These are phyloP conservation scores for Pelargonium cotyledonis DNA, from an alignment of 441 rosid genomes.

Conservation along the genomic window DNA sequence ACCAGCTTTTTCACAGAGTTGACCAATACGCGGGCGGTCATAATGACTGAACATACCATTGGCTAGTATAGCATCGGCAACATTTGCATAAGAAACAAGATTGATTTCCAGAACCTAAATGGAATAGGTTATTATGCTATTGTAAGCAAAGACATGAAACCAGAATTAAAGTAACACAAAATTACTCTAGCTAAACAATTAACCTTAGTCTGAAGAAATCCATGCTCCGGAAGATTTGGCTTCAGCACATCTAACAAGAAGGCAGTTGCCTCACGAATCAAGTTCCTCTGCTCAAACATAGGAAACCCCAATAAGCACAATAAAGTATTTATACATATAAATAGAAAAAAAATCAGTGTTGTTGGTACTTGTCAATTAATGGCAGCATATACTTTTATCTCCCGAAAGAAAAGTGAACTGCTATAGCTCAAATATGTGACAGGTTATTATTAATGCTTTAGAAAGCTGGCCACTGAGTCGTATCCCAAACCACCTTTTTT, in stretches of 20 bases:
- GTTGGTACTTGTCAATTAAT: no score
- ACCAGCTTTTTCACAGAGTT: slow-evolving; percentile 31
- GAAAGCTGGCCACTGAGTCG: no score
- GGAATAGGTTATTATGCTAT: background rate
- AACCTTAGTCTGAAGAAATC: slow-evolving; percentile 26
- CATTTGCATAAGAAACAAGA: slow-evolving; percentile 30
- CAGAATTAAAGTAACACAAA: background rate
- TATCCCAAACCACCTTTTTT: no score
- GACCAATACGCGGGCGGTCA: slow-evolving; percentile 26
- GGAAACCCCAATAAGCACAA: no score
- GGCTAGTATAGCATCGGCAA: slow-evolving; percentile 29
- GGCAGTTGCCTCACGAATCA: slow-evolving; percentile 98
- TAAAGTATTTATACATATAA: no score
- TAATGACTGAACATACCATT: slow-evolving; percentile 32
- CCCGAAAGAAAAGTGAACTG: no score
- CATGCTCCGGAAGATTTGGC: slow-evolving; percentile 29
- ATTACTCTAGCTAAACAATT: background rate
- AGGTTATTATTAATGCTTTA: no score
- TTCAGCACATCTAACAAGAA: slow-evolving; percentile 96
- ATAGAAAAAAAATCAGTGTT: no score
- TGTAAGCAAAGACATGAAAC: background rate
- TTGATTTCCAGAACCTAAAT: slow-evolving; percentile 32
- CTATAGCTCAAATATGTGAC: no score
- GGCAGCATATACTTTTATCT: no score
- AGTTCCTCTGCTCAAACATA: slow-evolving; percentile 55